These are phyloP conservation scores for Neofusicoccum ribis DNA, from an alignment of 2,329 filamentous ascomycete genomes.

Conservation along the genomic window DNA sequence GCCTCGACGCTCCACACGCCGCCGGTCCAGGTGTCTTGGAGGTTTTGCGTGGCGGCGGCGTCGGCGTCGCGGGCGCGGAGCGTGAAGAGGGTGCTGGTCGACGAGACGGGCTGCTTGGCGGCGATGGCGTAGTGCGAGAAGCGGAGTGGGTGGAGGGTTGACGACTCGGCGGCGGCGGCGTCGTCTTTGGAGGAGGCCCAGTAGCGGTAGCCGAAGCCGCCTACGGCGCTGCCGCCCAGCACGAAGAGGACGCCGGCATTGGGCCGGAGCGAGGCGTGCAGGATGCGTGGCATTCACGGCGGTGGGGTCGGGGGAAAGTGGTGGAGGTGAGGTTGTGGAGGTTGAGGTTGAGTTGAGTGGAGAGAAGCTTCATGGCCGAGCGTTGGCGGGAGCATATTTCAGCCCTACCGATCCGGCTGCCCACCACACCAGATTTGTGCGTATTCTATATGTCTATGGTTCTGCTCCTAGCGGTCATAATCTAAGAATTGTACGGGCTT, in stretches of 20 bases:
- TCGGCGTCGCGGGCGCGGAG: constrained; percentile 48
- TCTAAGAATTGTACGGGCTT: constrained; percentile 28
- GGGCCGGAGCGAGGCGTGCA: constrained; percentile 27
- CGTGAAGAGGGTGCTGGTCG: constrained; percentile 69
- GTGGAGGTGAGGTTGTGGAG: neutral
- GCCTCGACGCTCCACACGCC: constrained; percentile 88
- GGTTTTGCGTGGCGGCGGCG: constrained; percentile 21
- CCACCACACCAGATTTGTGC: neutral
- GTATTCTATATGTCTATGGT: neutral
- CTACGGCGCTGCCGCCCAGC: constrained; percentile 34
- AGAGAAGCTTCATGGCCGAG: constrained; percentile 11
- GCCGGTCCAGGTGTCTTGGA: constrained; percentile 51
- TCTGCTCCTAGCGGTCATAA: neutral
- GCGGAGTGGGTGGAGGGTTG: constrained; percentile 55
- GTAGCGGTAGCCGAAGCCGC: constrained; percentile 37
- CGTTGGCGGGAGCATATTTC: constrained; percentile 5
- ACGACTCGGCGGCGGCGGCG: constrained; percentile 4
- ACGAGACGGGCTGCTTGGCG: constrained; percentile 62
- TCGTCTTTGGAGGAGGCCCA: constrained; percentile 22
- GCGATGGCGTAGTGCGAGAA: constrained; percentile 69
- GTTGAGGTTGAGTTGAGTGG: neutral
- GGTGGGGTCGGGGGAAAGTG: neutral
- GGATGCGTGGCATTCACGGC: constrained; percentile 11
- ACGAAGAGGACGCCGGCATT: constrained; percentile 33
- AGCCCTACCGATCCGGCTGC: neutral